Evolutionary conservation across 345 rosid species (phyloP).

Genomic region (Kernera saxatilis): DNA sequence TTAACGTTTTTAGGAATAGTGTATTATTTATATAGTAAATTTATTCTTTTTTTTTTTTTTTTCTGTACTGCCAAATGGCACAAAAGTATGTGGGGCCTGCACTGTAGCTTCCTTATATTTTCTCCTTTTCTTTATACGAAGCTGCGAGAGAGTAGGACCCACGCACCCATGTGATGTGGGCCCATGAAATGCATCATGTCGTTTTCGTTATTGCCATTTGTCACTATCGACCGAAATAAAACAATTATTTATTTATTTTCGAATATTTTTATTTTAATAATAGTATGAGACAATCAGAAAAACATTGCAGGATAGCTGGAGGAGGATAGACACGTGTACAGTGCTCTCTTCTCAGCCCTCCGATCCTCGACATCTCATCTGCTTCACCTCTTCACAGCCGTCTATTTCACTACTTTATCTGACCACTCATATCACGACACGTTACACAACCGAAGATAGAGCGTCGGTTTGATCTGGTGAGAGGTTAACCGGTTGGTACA

Average conservation of each 20-base stretch:
- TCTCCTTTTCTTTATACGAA: slow-evolving; percentile 19
- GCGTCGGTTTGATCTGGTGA: neutral
- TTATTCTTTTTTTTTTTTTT: neutral
- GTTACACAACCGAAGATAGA: neutral
- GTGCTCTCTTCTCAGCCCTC: slow-evolving; percentile 2
- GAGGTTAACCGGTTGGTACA: neutral
- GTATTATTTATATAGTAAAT: too few species aligned
- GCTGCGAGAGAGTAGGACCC: slow-evolving; percentile 4
- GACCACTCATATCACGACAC: neutral
- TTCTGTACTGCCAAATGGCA: slow-evolving; percentile 7
- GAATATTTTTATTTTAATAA: neutral
- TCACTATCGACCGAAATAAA: slow-evolving; percentile 5
- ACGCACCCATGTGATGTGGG: slow-evolving; percentile 21
- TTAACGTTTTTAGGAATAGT: too few species aligned
- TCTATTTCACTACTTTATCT: slow-evolving; percentile 3
- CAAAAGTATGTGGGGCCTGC: slow-evolving; percentile 11
- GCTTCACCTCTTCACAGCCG: neutral
- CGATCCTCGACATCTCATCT: neutral
- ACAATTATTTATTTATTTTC: neutral
- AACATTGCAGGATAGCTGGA: slow-evolving; percentile 7
- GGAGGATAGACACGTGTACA: slow-evolving; percentile 21
- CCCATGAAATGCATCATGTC: slow-evolving; percentile 11
- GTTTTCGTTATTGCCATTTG: slow-evolving; percentile 25
- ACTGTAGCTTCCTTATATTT: slow-evolving; percentile 12
- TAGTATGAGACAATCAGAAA: neutral